Conservation (phyloP, 495 filamentous ascomycete species). For the Neurospora sp. region DNA sequence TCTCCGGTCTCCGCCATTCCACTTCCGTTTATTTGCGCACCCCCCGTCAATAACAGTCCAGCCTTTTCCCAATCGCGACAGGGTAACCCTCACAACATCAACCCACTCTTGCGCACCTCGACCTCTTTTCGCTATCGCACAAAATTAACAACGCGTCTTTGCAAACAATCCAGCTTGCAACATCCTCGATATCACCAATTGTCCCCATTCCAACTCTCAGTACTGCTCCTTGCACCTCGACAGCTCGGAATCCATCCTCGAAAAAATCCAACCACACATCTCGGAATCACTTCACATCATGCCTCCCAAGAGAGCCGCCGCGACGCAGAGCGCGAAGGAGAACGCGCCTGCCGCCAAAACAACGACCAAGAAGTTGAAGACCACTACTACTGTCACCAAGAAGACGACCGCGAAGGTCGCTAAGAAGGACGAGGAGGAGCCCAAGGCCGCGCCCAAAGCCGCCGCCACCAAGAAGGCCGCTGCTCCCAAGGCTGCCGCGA, state of each 20-base stretch:
- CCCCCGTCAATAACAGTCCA: not conserved
- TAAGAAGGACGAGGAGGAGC: constrained; percentile 12
- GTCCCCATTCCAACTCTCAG: not conserved
- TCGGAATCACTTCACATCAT: constrained; percentile 13
- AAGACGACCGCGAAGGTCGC: constrained; percentile 6
- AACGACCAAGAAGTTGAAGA: constrained; percentile 28
- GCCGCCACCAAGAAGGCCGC: constrained; percentile 15
- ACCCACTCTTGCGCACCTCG: not conserved
- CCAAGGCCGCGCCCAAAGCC: constrained; percentile 21
- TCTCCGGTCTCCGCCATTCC: not conserved
- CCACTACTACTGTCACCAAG: constrained; percentile 2
- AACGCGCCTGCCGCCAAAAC: constrained; percentile 8
- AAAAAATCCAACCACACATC: not conserved
- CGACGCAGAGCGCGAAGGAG: constrained; percentile 5
- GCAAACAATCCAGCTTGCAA: not conserved
- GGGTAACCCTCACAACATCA: not conserved
- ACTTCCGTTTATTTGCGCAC: not conserved
- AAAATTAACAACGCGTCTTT: not conserved
- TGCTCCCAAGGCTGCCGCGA: constrained; percentile 9
- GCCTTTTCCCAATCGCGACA: not conserved
- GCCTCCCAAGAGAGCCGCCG: constrained; percentile 19
- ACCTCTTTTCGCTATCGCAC: not conserved
- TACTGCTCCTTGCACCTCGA: not conserved
- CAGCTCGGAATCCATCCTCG: not conserved
- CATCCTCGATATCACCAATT: not conserved